Evolutionary conservation across 2,329 filamentous ascomycete genomes (phyloP), one percentile per base, ranked within the genome.

Genomic region (Sporothrix luriei): DNA sequence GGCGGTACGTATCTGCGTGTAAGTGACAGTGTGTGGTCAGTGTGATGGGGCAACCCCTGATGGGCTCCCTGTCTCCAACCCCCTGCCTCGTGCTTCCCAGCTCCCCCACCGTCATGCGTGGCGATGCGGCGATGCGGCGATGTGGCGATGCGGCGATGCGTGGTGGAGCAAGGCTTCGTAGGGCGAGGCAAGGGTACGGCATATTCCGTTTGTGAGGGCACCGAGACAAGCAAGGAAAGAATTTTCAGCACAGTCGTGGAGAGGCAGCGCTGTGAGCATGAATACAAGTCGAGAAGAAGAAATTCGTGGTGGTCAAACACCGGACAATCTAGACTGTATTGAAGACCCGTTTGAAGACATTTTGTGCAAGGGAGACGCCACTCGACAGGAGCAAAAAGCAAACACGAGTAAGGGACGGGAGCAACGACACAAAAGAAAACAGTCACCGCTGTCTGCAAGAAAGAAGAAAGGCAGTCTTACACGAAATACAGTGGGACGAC

Each of bases 61-160:
- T 33, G 33, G 3, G 9, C 33, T 33, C 33, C 33, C 24, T 26
- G 40, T 26, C 38, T 46, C 40, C 38, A 38, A 16, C 55, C 33
- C 13, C 38, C 38, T 62, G 57, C 38, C 19, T 46, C 38, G 24
- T 51, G 19, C 55, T 46, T 62, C 40, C 38, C 57, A 62, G 57
- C 57, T 62, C 57, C 57, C 38, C 57, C 57, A 46, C 57, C 40
- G 57, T 38, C 38, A 62, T 62, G 57, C 57, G 54, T 57, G 51
- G 13, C 10, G 49, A 24, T 24, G 49, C 49, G 29, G n/a, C n/a
- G n/a, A n/a, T n/a, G n/a, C n/a, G n/a, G n/a, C n/a, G n/a, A n/a
- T n/a, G n/a, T n/a, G n/a, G n/a, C n/a, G n/a, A n/a, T n/a, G n/a
- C n/a, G 51, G 13, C 10, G 49, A 24, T 24, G 49, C 49, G 29